Base-by-base conservation (phyloP, 306 rosid genomes). In the Luffa aegyptiaca region DNA sequence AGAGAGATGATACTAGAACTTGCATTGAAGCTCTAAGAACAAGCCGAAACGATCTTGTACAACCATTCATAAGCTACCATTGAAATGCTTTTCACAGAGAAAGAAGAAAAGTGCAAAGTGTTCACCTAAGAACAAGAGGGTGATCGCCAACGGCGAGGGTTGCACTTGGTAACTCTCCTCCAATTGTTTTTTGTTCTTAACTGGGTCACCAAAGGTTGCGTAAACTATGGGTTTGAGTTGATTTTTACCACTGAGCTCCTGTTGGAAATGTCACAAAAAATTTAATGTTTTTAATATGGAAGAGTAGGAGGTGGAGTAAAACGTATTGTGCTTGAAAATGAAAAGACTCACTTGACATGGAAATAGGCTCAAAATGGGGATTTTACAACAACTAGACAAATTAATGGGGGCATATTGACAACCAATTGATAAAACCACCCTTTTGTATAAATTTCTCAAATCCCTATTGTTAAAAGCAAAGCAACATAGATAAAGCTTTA, bases 81-180 rank as follows among this genome's bases (percentile, higher is more conserved):
- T 17, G 56, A 31, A 45, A 45, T 20, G 56, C 13, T 65, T 63
- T 63, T 33, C 10, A 33, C 20, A 63, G 8, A 11, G 18, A 39
- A 36, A 18, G 10, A 2, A 45, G 48, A 13, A 49, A 73, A 2
- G 77, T 5, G 33, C 39, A 9, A 51, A 51, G 16, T 0, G 48
- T 35, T 74, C 45, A 74, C 78, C 78, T 74, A 63, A 52, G 62
- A 74, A 74, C 18, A 48, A 52, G 48, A 51, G 77, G 1, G 63
- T 35, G 48, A 4, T 63, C 78, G 63, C 33, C 78, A 63, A 74
- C 78, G 78, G 63, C 78, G 62, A 74, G 78, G 78, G 78, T 9
- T 74, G 78, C 63, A 33, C 58, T 51, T 74, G 17, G 48, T 26
- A 16, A 64, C 8, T 18, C 78, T 74, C 16, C 45, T 51, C 14